phyloP scores from a whole-genome alignment of 176 grass and related monocot species.

The Carex parvula region DNA sequence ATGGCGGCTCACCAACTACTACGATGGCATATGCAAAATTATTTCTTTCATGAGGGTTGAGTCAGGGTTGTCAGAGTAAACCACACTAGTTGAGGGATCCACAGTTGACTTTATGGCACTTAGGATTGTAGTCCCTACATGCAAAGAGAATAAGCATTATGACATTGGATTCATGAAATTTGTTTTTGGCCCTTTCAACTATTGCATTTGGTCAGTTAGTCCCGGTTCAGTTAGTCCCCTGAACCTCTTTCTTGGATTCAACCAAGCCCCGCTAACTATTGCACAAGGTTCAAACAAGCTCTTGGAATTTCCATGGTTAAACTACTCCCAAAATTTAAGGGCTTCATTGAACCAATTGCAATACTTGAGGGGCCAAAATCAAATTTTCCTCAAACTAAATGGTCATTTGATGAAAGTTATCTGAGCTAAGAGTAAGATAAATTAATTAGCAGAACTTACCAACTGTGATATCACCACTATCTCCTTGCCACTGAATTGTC shows the following conservation, averaged over 20 bases:
- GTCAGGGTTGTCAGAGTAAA: constrained; percentile 74
- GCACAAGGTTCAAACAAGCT: neutral
- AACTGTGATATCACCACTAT: constrained; percentile 72
- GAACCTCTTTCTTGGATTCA: neutral
- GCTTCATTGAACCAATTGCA: neutral
- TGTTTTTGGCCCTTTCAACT: neutral
- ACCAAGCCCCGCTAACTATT: neutral
- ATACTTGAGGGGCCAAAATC: neutral
- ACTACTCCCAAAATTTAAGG: neutral
- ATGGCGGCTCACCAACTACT: constrained; percentile 72
- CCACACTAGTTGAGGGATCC: constrained; percentile 47
- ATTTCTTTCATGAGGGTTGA: constrained; percentile 66
- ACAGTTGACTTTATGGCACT: constrained; percentile 73
- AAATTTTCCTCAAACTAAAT: neutral
- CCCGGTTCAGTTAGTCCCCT: neutral
- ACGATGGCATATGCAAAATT: constrained; percentile 74
- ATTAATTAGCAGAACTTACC: constrained; percentile 40
- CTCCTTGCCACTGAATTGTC: constrained; percentile 91
- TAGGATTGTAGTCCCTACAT: constrained; percentile 83
- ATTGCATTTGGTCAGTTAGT: too few relatives aligned
- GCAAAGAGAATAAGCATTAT: neutral
- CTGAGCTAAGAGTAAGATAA: neutral
- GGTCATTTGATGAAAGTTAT: neutral
- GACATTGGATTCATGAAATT: neutral
- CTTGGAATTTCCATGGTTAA: neutral